phyloP scores from a whole-genome alignment of 108 stramenopile genomes.

The Nannochloropsis gaditana region DNA sequence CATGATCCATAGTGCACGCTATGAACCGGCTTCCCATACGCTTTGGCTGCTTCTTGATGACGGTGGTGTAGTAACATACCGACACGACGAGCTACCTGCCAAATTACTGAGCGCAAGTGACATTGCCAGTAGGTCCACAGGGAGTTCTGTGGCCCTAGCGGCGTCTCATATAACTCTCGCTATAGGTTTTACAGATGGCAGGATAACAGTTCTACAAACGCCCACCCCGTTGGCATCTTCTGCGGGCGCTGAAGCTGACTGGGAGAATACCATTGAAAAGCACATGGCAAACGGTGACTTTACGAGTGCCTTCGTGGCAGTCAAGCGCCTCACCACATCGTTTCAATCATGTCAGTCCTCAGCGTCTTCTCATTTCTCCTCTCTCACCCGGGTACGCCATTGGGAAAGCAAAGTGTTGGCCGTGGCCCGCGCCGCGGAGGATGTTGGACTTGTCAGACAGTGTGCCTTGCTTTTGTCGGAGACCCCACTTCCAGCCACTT shows the following conservation, averaged over 20 bases:
- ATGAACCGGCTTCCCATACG: not conserved
- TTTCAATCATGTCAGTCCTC: not conserved
- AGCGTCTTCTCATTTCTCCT: not conserved
- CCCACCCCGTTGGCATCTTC: not conserved
- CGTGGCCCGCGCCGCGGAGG: not conserved
- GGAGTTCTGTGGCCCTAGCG: not conserved
- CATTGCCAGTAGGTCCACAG: not conserved
- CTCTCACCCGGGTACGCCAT: not conserved
- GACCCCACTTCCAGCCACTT: not conserved
- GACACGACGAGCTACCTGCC: not conserved
- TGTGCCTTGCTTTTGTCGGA: not conserved
- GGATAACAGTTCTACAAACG: not conserved
- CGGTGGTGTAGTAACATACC: not conserved
- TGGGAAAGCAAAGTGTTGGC: not conserved
- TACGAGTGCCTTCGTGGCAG: not conserved
- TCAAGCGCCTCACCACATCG: not conserved
- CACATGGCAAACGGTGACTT: not conserved
- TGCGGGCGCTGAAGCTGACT: not conserved
- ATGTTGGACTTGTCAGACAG: not conserved
- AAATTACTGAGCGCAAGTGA: not conserved
- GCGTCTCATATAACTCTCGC: not conserved
- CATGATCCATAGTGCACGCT: not conserved
- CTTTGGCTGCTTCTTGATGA: not conserved
- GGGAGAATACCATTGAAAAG: not conserved
- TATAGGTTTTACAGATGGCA: not conserved